Evolutionary conservation across 768 basidiomycete genomes (phyloP), one percentile per base, ranked within the genome.

Genomic region (Rhodocollybia butyracea): DNA sequence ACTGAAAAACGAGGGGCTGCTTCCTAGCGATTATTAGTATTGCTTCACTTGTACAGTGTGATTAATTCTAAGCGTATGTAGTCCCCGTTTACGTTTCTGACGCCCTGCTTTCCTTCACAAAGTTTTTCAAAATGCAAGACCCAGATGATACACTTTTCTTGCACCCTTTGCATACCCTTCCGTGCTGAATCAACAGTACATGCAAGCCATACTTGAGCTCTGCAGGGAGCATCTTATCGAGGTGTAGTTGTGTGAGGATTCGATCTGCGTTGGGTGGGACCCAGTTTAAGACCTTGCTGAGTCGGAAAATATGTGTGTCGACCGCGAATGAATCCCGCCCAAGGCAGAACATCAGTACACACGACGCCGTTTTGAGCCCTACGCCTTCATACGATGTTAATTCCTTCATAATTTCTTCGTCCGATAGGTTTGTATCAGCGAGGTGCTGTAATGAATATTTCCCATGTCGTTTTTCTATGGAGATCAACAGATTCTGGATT

Each of bases 361-460:
- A 85, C 1, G 83, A 80, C 1, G 82, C 83, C 1, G 83, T 84
- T 66, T 85, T 85, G 1, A 82, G 83, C 1, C 84, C 83, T 10
- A 86, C 83, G 1, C 83, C 84, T 29, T 75, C 66, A 54, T 80
- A 80, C 3, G 81, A 75, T 13, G 83, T 75, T 26, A 85, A 73
- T 58, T 80, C 82, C 58, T 72, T 65, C 83, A 83, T 84, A 31
- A 78, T 76, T n/a, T 73, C 71, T 27, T 76, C 76, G 63, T 84
- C 73, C 1, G 77, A 60, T 26, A 71, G 56, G n/a, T 53, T 55
- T 1, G 8, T 27, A 8, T 53, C 27, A 26, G 66, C 62, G 24
- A 85, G 75, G 64, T 84, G 81, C 57, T 85, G 83, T 15, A 85
- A 65, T n/a, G 83, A 81, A 60, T 82, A 84, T 3, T 64, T 66